phyloP scores from a whole-genome alignment of 768 basidiomycete genomes.

The Hygrophorus pudorinus region DNA sequence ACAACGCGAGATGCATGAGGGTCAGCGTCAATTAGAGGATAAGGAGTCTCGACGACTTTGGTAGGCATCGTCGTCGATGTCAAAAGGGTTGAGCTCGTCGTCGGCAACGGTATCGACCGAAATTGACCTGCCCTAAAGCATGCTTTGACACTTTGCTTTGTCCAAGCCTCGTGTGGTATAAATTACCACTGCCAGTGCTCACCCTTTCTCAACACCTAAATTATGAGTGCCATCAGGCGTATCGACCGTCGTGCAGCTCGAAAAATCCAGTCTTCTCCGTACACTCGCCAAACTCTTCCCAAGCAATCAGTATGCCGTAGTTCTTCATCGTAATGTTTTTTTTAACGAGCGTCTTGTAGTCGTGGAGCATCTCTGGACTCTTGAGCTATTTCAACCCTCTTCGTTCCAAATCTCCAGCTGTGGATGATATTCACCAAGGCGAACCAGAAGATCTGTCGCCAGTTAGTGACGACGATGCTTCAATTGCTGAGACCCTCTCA shows the following conservation, averaged over 20 bases:
- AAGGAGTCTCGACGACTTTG: conserved; percentile 50
- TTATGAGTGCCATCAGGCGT: conserved; percentile 51
- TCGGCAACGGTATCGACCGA: conserved; percentile 7
- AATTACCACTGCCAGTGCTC: conserved; percentile 2
- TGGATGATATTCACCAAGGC: conserved; percentile 13
- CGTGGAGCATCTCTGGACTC: conserved; percentile 44
- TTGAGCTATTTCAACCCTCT: conserved; percentile 44
- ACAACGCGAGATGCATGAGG: conserved; percentile 84
- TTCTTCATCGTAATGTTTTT: conserved; percentile 4
- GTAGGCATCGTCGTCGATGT: conserved; percentile 32
- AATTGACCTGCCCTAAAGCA: conserved; percentile 25
- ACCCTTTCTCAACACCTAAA: conserved; percentile 9
- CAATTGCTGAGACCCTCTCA: conserved; percentile 6
- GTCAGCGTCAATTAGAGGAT: conserved; percentile 90
- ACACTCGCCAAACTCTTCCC: conserved; percentile 29
- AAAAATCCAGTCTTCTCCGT: conserved; percentile 40
- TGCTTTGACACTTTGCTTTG: background rate
- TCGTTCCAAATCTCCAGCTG: conserved; percentile 19
- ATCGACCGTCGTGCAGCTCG: conserved; percentile 29
- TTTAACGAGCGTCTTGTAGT: conserved; percentile 18
- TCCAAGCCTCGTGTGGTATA: background rate
- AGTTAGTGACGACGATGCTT: background rate
- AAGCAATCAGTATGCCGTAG: conserved; percentile 38
- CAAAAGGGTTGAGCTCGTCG: no score
- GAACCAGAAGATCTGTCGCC: background rate